Conservation (phyloP, 176 grass and related monocot genomes). For the Saccharum spontaneum region DNA sequence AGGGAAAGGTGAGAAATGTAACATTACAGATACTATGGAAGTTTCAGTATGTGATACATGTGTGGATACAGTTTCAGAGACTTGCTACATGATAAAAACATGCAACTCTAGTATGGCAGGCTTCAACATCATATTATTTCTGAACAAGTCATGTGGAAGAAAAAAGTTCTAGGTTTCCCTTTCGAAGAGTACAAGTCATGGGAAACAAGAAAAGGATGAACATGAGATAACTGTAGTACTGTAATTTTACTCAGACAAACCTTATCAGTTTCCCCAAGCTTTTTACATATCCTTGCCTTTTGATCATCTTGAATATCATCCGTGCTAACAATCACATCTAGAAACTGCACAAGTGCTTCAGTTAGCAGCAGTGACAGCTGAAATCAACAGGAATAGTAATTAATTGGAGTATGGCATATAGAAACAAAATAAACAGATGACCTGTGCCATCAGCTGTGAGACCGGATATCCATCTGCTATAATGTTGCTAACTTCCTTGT, state of each 20-base stretch:
- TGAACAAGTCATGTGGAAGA: slow-evolving; percentile 11
- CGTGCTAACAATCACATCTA: slow-evolving; percentile 68
- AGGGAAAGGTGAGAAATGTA: slow-evolving; percentile 2
- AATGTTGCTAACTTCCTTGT: slow-evolving; percentile 90
- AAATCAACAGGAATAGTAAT: slow-evolving; percentile 8
- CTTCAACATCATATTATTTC: not conserved
- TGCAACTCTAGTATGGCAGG: not conserved
- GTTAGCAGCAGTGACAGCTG: slow-evolving; percentile 39
- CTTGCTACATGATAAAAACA: not conserved
- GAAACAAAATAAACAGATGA: slow-evolving; percentile 24
- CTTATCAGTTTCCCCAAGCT: slow-evolving; percentile 96
- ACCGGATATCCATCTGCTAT: slow-evolving; percentile 97
- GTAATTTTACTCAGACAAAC: slow-evolving; percentile 42
- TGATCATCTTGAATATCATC: slow-evolving; percentile 85
- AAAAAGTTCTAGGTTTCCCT: not conserved
- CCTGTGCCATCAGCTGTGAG: slow-evolving; percentile 88
- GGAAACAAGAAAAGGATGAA: not conserved
- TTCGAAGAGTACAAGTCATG: not conserved
- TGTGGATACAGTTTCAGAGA: not conserved
- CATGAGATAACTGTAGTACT: not conserved
- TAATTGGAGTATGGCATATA: slow-evolving; percentile 12
- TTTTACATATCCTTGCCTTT: slow-evolving; percentile 94
- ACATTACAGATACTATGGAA: not conserved
- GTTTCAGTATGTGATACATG: not conserved
- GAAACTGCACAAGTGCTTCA: slow-evolving; percentile 56